Percentiles rank a stretch among this genome's conserved stretches.
phyloP scores from a whole-genome alignment of 768 basidiomycete genomes.

The Tulasnella sp. region DNA sequence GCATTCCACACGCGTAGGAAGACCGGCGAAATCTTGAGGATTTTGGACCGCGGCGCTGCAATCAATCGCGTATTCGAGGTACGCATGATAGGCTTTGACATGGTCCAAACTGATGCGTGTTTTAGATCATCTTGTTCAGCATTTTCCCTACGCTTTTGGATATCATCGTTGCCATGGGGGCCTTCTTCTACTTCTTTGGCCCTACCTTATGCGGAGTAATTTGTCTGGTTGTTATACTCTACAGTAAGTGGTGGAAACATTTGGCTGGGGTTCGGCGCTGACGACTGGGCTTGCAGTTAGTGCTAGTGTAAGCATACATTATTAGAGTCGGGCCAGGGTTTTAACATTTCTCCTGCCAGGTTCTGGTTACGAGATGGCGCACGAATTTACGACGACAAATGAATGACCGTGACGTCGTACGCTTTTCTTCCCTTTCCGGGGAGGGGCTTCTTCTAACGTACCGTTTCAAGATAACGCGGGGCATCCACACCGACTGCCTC shows the following conservation, averaged over 20 bases:
- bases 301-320: constrained; percentile 29
- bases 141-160: constrained; percentile 76
- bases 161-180: constrained; percentile 50
- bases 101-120: background rate
- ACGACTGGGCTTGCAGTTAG: constrained; percentile 29
- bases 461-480: constrained; percentile 46
- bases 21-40: constrained; percentile 74
- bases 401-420: constrained; percentile 69
- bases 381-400: constrained; percentile 63
- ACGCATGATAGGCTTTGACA: constrained; percentile 13
- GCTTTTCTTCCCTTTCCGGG: constrained; percentile 19
- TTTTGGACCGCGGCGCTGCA: constrained; percentile 71
- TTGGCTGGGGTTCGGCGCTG: background rate
- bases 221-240: constrained; percentile 59
- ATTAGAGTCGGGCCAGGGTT: constrained; percentile 5
- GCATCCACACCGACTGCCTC: constrained; percentile 70
- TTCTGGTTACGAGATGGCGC: constrained; percentile 54
- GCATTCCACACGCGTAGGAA: constrained; percentile 71
- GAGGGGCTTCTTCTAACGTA: background rate
- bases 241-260: constrained; percentile 36
- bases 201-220: constrained; percentile 40
- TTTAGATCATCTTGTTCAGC: constrained; percentile 66
- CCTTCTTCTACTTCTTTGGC: constrained; percentile 19
- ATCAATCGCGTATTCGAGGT: constrained; percentile 74
- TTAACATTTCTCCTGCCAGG: constrained; percentile 22